These are phyloP conservation scores for Fusarium duplospermum DNA, from an alignment of 2,329 filamentous ascomycete genomes.

Conservation along the genomic window DNA sequence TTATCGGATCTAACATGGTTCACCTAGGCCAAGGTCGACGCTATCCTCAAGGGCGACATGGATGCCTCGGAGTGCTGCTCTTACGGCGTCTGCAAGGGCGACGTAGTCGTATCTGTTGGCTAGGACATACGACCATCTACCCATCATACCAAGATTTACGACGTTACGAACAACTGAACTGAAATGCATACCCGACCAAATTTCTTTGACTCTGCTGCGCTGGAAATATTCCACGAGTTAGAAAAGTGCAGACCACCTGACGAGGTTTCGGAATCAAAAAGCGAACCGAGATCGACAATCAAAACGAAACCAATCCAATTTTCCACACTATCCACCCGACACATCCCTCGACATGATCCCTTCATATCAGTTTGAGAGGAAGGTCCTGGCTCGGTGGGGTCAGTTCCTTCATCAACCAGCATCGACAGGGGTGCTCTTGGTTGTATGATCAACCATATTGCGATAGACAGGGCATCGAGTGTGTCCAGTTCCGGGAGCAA, in stretches of 20 bases:
- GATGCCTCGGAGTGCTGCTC: constrained; percentile 64
- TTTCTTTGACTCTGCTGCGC: not conserved
- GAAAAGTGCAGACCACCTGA: not conserved
- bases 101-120: constrained; percentile 61
- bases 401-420: not conserved
- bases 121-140: constrained; percentile 33
- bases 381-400: not conserved
- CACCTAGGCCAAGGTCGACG: constrained; percentile 49
- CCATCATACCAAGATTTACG: constrained; percentile 23
- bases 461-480: not conserved
- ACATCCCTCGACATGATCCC: not conserved
- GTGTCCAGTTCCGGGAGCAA: not conserved
- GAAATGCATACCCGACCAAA: constrained; percentile 1
- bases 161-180: constrained; percentile 32
- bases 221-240: not conserved
- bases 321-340: not conserved
- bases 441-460: not conserved
- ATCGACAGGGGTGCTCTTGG: not conserved
- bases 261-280: not conserved
- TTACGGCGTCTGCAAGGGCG: constrained; percentile 64
- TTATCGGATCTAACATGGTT: constrained; percentile 10
- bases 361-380: not conserved
- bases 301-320: not conserved
- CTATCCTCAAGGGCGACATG: constrained; percentile 61
- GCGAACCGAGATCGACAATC: constrained; percentile 1